phyloP scores from a whole-genome alignment of 768 basidiomycete species.

The Nevesoporus exiguus region DNA sequence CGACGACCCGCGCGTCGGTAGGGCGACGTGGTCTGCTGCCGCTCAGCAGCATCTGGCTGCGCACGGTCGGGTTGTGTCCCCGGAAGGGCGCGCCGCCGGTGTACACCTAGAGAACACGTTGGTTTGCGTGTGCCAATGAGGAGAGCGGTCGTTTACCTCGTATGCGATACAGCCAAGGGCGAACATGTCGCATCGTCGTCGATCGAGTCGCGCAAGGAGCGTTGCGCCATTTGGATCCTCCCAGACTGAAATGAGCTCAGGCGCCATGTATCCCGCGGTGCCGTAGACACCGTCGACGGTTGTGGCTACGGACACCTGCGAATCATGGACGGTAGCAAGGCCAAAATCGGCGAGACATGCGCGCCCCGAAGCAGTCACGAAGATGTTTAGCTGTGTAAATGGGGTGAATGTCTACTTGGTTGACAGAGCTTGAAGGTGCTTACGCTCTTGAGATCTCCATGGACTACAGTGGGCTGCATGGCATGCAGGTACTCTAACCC shows the following conservation, averaged over 20 bases:
- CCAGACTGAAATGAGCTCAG: constrained; percentile 21
- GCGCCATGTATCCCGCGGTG: constrained; percentile 28
- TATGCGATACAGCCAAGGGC: constrained; percentile 34
- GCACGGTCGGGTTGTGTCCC: constrained; percentile 12
- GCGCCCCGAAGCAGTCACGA: constrained; percentile 22
- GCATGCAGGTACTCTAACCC: constrained; percentile 40
- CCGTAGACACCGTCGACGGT: constrained; percentile 15
- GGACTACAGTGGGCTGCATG: constrained; percentile 37
- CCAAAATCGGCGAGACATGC: constrained; percentile 36
- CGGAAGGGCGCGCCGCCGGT: constrained; percentile 27
- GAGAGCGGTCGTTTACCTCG: constrained; percentile 23
- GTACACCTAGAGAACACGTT: constrained; percentile 23
- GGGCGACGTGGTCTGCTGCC: constrained; percentile 22
- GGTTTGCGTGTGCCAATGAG: not conserved
- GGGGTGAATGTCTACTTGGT: not conserved
- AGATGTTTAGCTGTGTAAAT: constrained; percentile 25
- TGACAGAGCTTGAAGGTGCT: constrained; percentile 5
- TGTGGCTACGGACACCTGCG: constrained; percentile 12
- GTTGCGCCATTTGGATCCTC: constrained; percentile 8
- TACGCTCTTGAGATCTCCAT: constrained; percentile 45
- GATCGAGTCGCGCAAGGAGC: constrained; percentile 17
- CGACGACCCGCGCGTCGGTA: not conserved
- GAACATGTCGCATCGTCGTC: constrained; percentile 34
- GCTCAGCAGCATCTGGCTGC: constrained; percentile 13
- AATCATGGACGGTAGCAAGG: constrained; percentile 20